Evolutionary conservation across 352 stramenopile genomes (phyloP).

Genomic region (Phytophthora europaea): DNA sequence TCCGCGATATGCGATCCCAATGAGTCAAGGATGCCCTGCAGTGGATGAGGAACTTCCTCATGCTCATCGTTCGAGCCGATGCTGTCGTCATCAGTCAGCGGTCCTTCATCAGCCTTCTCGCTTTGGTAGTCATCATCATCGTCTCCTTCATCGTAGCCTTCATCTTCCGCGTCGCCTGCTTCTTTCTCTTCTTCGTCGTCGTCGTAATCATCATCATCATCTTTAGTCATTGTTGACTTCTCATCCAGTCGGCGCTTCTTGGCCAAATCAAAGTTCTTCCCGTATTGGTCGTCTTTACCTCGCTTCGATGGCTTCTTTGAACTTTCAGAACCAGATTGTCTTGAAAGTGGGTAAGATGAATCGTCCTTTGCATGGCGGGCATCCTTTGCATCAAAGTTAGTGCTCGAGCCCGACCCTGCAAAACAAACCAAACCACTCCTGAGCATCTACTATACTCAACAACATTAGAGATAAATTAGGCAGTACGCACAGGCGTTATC

Average conservation of each 20-base stretch:
- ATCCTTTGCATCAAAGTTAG: slow-evolving; percentile 23
- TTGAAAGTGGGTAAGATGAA: slow-evolving; percentile 8
- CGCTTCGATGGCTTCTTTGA: slow-evolving; percentile 36
- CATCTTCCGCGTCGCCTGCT: slow-evolving; percentile 31
- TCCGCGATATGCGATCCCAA: slow-evolving; percentile 51
- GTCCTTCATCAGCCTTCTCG: slow-evolving; percentile 30
- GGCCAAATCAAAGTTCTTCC: slow-evolving; percentile 37
- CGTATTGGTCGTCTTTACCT: slow-evolving; percentile 46
- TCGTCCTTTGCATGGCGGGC: slow-evolving; percentile 18
- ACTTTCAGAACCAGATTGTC: slow-evolving; percentile 3
- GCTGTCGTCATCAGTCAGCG: slow-evolving; percentile 17
- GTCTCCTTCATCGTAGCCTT: slow-evolving; percentile 36
- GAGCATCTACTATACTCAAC: neutral
- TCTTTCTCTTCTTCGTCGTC: slow-evolving; percentile 37
- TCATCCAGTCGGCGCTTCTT: slow-evolving; percentile 40
- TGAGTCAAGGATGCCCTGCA: slow-evolving; percentile 45
- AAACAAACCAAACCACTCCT: neutral
- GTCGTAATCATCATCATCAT: slow-evolving; percentile 38
- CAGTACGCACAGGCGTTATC: slow-evolving; percentile 38
- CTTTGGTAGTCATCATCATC: slow-evolving; percentile 29
- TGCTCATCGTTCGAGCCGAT: slow-evolving; percentile 34
- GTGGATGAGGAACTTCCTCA: slow-evolving; percentile 25
- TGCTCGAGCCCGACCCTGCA: slow-evolving; percentile 35
- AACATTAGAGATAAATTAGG: neutral
- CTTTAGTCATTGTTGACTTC: slow-evolving; percentile 13